These are phyloP conservation scores for Quercus phellos DNA, from an alignment of 331 rosid species.

Conservation along the genomic window DNA sequence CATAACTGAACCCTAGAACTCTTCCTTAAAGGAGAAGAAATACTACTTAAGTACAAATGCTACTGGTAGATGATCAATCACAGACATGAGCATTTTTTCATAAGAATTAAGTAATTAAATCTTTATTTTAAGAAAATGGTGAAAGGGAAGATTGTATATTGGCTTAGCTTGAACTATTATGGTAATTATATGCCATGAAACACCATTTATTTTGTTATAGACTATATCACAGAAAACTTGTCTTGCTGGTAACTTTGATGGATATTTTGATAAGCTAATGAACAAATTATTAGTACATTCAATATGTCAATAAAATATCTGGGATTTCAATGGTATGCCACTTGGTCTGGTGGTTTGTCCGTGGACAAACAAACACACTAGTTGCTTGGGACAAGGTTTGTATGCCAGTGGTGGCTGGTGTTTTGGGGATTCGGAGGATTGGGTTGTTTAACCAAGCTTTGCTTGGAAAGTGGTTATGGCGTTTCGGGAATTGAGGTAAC, in stretches of 20 bases:
- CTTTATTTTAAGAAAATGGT: background rate
- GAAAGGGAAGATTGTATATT: background rate
- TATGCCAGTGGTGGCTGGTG: no score
- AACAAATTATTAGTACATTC: background rate
- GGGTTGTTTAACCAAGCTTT: no score
- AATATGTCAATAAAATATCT: background rate
- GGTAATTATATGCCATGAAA: background rate
- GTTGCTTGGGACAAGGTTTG: no score
- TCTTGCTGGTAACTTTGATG: background rate
- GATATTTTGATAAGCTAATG: background rate
- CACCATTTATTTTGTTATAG: background rate
- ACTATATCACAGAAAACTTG: background rate
- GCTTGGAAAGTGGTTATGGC: no score
- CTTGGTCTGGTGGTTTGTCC: background rate
- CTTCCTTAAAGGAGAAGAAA: background rate
- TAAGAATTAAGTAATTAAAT: background rate
- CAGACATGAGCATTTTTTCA: background rate
- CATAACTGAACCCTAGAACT: background rate
- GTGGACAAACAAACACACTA: background rate
- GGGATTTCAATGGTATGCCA: background rate
- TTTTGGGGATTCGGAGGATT: no score
- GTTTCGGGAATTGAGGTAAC: no score
- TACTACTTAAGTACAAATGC: background rate
- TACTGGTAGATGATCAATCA: background rate
- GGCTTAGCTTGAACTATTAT: slow-evolving; percentile 2